A percentile compares a stretch with the other conserved stretches of the same genome.
phyloP scores from a whole-genome alignment of 345 rosid genomes.

The Carallia pectinifolia region DNA sequence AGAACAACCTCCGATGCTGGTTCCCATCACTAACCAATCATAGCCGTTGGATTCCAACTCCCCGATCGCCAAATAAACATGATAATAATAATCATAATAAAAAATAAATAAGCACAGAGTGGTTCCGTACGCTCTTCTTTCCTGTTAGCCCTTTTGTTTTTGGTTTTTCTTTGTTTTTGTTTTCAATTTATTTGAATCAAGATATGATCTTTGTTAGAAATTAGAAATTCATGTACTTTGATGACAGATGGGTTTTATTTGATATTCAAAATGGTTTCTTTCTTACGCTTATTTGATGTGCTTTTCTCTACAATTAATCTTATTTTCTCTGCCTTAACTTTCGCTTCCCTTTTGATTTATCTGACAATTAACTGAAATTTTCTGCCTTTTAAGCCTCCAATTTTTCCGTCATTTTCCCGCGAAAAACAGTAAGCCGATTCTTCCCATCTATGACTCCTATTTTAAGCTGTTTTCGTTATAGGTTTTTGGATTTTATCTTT shows the following conservation, averaged over 20 bases:
- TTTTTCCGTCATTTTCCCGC: background rate
- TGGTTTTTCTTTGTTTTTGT: background rate
- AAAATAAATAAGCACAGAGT: background rate
- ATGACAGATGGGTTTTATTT: background rate
- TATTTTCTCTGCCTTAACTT: conserved; percentile 11
- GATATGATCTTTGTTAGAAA: background rate
- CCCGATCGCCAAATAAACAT: background rate
- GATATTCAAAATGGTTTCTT: conserved; percentile 14
- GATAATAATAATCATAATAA: background rate
- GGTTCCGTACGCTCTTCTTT: background rate
- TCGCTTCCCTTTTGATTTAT: conserved; percentile 8
- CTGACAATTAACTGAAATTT: background rate
- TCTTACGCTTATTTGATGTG: conserved; percentile 10
- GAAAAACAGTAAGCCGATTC: background rate
- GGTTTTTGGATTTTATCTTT: conserved; percentile 1
- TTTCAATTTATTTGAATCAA: background rate
- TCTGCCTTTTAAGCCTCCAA: background rate
- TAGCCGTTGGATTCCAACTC: conserved; percentile 7
- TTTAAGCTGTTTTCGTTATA: background rate
- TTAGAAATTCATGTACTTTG: background rate
- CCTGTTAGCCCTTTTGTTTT: background rate
- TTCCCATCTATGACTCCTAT: background rate
- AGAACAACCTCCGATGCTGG: background rate
- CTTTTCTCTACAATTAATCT: conserved; percentile 16
- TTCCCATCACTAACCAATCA: background rate